Base-by-base conservation (phyloP, 208 protist species). In the Trypanosoma conorhini region DNA sequence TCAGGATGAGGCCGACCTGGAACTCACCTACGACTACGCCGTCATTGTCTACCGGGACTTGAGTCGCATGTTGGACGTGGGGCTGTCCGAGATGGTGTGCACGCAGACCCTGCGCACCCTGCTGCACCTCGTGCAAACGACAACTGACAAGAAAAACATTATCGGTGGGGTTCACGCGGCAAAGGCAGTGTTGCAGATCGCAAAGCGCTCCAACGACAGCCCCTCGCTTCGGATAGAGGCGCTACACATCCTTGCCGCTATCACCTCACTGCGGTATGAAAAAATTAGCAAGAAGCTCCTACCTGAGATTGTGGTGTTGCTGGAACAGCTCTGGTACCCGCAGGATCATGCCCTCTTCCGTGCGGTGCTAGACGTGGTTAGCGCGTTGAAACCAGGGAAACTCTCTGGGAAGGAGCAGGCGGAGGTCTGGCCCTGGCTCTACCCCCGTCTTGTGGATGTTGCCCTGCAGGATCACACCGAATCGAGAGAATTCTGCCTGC, bases 21-120 rank as follows among this genome's bases (percentile, higher is more conserved):
- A 92, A 70, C 80, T 96, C n/a, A 93, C 88, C n/a, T 94, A 89
- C 70, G 89, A 97, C 74, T 97, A 95, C 79, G 93, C 86, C 35
- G 88, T 94, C 35, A 97, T 97, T 73, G 89, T 94, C 15, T 97
- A 97, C 80, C 87, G 89, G 63, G 90, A 91, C 51, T 76, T 97
- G 26, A 91, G 89, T 64, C 87, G 88, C 51, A 92, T 95, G 85
- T 74, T 97, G 26, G 92, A 95, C 75, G 70, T 86, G 42, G 86
- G 88, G 22, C 82, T 95, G 19, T 88, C 89, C 24, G 89, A 97
- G 51, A 83, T 82, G 21, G 92, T 97, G 44, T 91, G 86, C 77
- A 83, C 77, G 35, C 87, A 95, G 70, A 83, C 88, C 13, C 77
- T 97, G 79, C 89, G 88, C 26, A 91, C 88, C 4, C 69, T 97